Conservation (phyloP, 129 eudicot genomes). For the Lonicera japonica region DNA sequence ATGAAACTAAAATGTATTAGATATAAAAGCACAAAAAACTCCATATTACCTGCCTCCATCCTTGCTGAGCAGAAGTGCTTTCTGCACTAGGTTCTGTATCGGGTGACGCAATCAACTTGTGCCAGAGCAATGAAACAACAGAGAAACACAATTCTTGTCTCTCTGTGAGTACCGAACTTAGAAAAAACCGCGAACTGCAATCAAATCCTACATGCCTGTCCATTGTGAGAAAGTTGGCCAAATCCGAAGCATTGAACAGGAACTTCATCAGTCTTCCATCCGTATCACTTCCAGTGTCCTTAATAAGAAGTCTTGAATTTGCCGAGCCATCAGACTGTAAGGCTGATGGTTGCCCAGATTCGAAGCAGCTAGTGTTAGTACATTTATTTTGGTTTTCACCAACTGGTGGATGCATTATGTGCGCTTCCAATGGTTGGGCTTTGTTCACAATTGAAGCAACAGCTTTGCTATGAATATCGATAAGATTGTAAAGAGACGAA, state of each 20-base stretch:
- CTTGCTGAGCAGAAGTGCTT: slow-evolving; percentile 99
- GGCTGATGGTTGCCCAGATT: slow-evolving; percentile 33
- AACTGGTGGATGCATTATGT: slow-evolving; percentile 52
- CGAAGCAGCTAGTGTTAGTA: slow-evolving; percentile 28
- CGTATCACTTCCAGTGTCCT: slow-evolving; percentile 19
- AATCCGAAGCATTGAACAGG: slow-evolving; percentile 81
- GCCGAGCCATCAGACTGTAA: slow-evolving; percentile 28
- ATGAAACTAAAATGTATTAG: no score
- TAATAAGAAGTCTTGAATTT: slow-evolving; percentile 23
- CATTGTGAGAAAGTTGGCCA: slow-evolving; percentile 90
- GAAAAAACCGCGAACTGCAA: slow-evolving; percentile 58
- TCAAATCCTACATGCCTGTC: slow-evolving; percentile 87
- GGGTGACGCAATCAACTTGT: slow-evolving; percentile 86
- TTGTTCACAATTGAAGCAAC: slow-evolving; percentile 91
- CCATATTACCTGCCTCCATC: slow-evolving; percentile 92
- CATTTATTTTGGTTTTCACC: slow-evolving; percentile 34
- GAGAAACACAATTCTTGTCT: slow-evolving; percentile 91
- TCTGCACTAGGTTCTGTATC: slow-evolving; percentile 87
- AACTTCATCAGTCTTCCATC: slow-evolving; percentile 57
- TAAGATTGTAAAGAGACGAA: slow-evolving; percentile 70
- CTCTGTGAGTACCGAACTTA: slow-evolving; percentile 70
- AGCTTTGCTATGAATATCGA: slow-evolving; percentile 81
- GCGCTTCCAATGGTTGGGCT: slow-evolving; percentile 91
- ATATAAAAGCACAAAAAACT: background rate
- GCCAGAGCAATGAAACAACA: slow-evolving; percentile 96